Evolutionary conservation across 768 basidiomycete species (phyloP), one percentile per base, ranked within the genome.

Genomic region (Naganishia antarctica): DNA sequence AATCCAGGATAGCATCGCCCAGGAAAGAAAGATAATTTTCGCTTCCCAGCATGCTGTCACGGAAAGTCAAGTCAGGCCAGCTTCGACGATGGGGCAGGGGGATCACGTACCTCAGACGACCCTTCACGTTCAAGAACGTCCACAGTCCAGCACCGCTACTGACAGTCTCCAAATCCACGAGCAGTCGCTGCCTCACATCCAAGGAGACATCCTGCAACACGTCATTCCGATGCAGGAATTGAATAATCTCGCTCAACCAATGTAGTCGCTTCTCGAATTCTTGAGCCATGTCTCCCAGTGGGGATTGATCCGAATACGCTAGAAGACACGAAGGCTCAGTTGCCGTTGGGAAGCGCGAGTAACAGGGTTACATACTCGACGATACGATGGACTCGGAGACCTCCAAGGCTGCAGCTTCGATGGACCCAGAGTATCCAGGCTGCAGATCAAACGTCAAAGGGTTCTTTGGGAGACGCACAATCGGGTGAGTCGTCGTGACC

Each of bases 361-460:
- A 34, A 21, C 32, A 16, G 4, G 31, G 50, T 23, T 16, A 40
- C 53, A 12, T 57, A 57, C 53, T 40, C 1, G 53, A 57, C 21
- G 8, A 57, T n/a, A 63, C 49, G 41, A 63, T 53, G 11, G 62
- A 40, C 32, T 63, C 49, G 16, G 62, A 63, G 5, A 63, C 62
- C 31, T 63, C 32, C n/a, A 50, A 11, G 18, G 62, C 48, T 16
- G 49, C 62, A 7, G 25, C 29, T 18, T 63, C 48, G 48, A 63
- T 43, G 12, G 62, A 63, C 1, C 62, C 62, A 16, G 48, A 37
- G 37, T 50, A 53, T 29, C 62, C 62, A 29, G 49, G 37, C 18
- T 53, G 62, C 48, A 63, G 32, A 26, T 50, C 50, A 29, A 63
- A 63, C 18, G 62, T 50, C 40, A 63, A 44, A 3, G 62, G 62